Evolutionary conservation across 2,329 filamentous ascomycete species (phyloP), one percentile per base, ranked within the genome.

Genomic region (Fusarium nurragi): DNA sequence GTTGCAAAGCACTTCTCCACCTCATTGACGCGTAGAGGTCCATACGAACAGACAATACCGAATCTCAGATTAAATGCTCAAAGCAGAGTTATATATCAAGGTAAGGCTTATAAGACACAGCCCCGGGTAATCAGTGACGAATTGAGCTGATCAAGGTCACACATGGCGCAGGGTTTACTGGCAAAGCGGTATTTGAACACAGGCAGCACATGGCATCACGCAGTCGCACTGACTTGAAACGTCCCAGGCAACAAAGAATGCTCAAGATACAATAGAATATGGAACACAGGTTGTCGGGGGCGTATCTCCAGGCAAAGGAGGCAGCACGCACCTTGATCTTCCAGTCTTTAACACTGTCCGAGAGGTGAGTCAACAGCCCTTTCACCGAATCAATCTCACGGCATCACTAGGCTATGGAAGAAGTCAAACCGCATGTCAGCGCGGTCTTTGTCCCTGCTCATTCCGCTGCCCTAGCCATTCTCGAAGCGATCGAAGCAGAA

Each of bases 401-500:
- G n/a, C 14, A 13, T 6, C 2, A 1, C 1, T 22, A 79, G 77
- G 77, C 78, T 1, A 73, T 78, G 65, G 30, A 66, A 3, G 19
- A 68, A 4, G 71, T 78, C 7, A 73, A 75, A 6, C 89, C 90
- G 1, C 85, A 91, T 74, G 90, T 88, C 11, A 90, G 87, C 10
- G 88, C 88, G 3, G 88, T 92, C n/a, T 92, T 91, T 63, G 89
- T 92, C 0, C 88, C 89, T 0, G 90, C 90, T 2, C 83, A 84
- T 39, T 84, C 86, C 43, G 90, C 90, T 2, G 85, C 88, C 4
- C 78, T 80, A 46, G 90, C 90, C 0, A 91, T 93, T 64, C 86
- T 90, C 70, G 90, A 92, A 69, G 87, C 90, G 2, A 89, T 94
- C 55, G 90, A 91, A 72, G 90, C 90, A 0, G 90, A 94, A 71